Evolutionary conservation across 169 alveolate species (phyloP).

Genomic region (Cyclospora cayetanensis): DNA sequence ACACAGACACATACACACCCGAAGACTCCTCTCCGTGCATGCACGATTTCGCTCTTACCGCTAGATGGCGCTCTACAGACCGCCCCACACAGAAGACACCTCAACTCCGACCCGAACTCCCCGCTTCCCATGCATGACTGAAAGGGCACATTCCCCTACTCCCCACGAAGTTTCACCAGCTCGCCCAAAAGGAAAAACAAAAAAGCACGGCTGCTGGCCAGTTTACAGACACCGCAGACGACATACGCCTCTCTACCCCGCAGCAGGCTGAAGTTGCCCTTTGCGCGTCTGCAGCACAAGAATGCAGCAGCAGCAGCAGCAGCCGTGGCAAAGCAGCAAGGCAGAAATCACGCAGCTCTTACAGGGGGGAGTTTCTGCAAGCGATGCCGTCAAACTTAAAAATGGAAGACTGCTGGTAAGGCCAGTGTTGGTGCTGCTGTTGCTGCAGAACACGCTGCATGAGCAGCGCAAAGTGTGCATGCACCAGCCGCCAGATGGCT

Average conservation of each 20-base stretch:
- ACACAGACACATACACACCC: neutral
- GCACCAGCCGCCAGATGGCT: neutral
- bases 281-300: neutral
- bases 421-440: conserved; percentile 71
- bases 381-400: conserved; percentile 71
- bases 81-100: too few relatives aligned
- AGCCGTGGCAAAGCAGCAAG: conserved; percentile 4
- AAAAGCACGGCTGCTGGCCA: neutral
- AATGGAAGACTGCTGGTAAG: conserved; percentile 20
- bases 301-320: neutral
- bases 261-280: neutral
- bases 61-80: too few relatives aligned
- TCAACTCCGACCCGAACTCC: too few relatives aligned
- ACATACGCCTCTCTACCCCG: neutral
- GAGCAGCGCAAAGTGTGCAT: conserved; percentile 54
- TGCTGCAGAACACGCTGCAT: conserved; percentile 68
- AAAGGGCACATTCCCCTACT: too few relatives aligned
- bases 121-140: too few relatives aligned
- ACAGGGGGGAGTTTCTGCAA: conserved; percentile 69
- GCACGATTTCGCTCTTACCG: neutral
- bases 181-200: neutral
- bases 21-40: neutral
- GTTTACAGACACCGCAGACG: neutral
- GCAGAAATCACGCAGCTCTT: too few relatives aligned
- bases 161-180: too few relatives aligned